A percentile compares a stretch with the other conserved stretches of the same genome.
phyloP scores from a whole-genome alignment of 441 rosid species.

The Capsella rubella region DNA sequence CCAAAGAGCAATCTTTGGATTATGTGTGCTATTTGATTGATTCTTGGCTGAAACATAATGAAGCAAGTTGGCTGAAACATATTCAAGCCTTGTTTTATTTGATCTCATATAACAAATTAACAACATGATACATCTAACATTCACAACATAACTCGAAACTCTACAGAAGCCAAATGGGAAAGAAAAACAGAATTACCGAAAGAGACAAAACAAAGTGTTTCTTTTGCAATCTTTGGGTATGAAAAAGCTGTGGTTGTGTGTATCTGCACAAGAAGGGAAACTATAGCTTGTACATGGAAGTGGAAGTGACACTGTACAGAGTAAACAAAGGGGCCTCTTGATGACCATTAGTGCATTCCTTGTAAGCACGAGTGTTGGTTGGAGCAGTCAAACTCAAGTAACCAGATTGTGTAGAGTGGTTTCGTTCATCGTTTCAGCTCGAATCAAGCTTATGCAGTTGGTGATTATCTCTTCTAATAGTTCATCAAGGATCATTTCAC shows the following conservation, averaged over 20 bases:
- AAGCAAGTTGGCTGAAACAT: constrained; percentile 23
- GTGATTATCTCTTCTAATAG: constrained; percentile 63
- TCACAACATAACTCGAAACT: constrained; percentile 33
- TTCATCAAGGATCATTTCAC: constrained; percentile 70
- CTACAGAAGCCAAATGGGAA: constrained; percentile 36
- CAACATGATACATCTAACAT: constrained; percentile 25
- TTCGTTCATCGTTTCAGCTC: constrained; percentile 16
- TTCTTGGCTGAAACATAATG: background rate
- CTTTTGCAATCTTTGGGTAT: background rate
- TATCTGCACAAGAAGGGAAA: constrained; percentile 35
- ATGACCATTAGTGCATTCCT: constrained; percentile 15
- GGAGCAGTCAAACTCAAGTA: constrained; percentile 14
- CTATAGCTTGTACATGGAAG: constrained; percentile 30
- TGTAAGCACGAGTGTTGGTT: constrained; percentile 6
- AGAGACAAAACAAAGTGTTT: constrained; percentile 19
- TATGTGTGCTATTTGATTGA: background rate
- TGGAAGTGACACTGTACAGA: constrained; percentile 39
- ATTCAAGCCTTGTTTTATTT: constrained; percentile 36
- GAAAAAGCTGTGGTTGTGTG: constrained; percentile 40
- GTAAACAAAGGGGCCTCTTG: constrained; percentile 28
- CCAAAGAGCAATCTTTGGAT: no score
- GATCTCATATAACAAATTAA: constrained; percentile 30
- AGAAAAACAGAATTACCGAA: constrained; percentile 5
- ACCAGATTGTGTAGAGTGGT: background rate
- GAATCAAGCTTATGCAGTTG: constrained; percentile 39